These are phyloP conservation scores for Lachancea quebecensis DNA, from an alignment of 805 yeast species.

Conservation along the genomic window DNA sequence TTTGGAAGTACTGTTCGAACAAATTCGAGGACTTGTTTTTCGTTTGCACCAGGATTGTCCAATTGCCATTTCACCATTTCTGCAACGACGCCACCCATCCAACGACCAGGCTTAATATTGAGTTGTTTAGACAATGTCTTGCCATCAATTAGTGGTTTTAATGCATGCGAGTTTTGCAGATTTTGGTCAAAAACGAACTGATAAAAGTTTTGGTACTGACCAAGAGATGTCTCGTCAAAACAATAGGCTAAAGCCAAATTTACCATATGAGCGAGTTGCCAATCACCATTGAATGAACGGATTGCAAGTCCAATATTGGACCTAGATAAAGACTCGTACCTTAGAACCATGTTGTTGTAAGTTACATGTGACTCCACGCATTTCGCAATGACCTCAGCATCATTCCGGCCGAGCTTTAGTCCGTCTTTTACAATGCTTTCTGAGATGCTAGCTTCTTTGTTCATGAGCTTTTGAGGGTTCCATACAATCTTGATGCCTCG, in stretches of 20 bases:
- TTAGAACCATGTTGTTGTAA: slow-evolving; percentile 26
- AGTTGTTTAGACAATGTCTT: slow-evolving; percentile 50
- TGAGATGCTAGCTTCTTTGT: slow-evolving; percentile 25
- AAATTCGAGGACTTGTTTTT: slow-evolving; percentile 48
- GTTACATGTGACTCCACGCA: slow-evolving; percentile 33
- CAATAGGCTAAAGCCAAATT: slow-evolving; percentile 18
- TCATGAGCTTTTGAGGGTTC: slow-evolving; percentile 22
- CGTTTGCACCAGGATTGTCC: slow-evolving; percentile 53
- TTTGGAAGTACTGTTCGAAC: slow-evolving; percentile 24
- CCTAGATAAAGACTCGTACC: slow-evolving; percentile 34
- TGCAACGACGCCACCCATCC: slow-evolving; percentile 60
- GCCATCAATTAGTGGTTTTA: slow-evolving; percentile 73
- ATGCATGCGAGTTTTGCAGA: slow-evolving; percentile 26
- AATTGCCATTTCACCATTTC: slow-evolving; percentile 68
- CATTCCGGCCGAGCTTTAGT: slow-evolving; percentile 53
- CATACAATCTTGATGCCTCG: slow-evolving; percentile 18
- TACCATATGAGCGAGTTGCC: slow-evolving; percentile 41
- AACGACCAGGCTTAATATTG: slow-evolving; percentile 71
- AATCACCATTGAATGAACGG: slow-evolving; percentile 45
- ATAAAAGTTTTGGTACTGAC: slow-evolving; percentile 32
- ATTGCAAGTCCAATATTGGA: slow-evolving; percentile 57
- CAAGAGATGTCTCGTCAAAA: slow-evolving; percentile 16
- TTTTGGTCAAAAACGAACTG: slow-evolving; percentile 19
- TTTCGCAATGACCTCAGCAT: slow-evolving; percentile 44
- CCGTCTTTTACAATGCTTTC: slow-evolving; percentile 60